phyloP scores from a whole-genome alignment of 2,329 filamentous ascomycete genomes.

The Coniochaeta prunicola region DNA sequence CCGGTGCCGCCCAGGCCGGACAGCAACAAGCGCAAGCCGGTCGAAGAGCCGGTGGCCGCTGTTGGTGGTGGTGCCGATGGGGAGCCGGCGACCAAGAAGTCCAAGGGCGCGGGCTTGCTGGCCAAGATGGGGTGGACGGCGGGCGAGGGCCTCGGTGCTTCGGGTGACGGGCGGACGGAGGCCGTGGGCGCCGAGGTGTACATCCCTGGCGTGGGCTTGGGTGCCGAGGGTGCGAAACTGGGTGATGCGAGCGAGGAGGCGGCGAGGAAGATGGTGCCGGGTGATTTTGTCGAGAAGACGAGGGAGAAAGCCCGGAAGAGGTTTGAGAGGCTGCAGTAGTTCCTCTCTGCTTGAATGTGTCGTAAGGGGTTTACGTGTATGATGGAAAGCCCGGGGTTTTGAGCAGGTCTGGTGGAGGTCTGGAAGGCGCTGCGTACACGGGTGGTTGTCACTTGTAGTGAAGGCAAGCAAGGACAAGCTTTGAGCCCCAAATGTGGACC shows the following conservation, averaged over 20 bases:
- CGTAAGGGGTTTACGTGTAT: too few relatives aligned
- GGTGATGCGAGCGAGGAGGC: slow-evolving; percentile 62
- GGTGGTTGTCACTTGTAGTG: too few relatives aligned
- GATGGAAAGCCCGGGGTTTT: too few relatives aligned
- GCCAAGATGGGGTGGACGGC: slow-evolving; percentile 68
- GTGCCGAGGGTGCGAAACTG: slow-evolving; percentile 61
- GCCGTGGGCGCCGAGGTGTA: slow-evolving; percentile 60
- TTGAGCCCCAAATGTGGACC: too few relatives aligned
- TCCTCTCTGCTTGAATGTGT: background rate
- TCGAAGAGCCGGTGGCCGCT: slow-evolving; percentile 23
- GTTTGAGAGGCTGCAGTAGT: slow-evolving; percentile 48
- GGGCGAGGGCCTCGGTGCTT: slow-evolving; percentile 57
- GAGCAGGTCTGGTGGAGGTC: too few relatives aligned
- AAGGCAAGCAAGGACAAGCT: too few relatives aligned
- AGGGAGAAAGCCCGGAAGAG: slow-evolving; percentile 61
- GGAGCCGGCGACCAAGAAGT: slow-evolving; percentile 31
- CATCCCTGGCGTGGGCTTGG: slow-evolving; percentile 60
- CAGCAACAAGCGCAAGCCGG: slow-evolving; percentile 21
- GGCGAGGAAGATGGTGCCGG: slow-evolving; percentile 51
- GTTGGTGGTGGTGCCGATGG: slow-evolving; percentile 16
- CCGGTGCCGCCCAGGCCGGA: slow-evolving; percentile 23
- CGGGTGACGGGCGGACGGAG: slow-evolving; percentile 54
- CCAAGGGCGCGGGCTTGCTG: slow-evolving; percentile 60
- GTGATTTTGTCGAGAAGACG: slow-evolving; percentile 56
- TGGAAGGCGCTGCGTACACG: too few relatives aligned